Conservation (phyloP, 1,139 yeast genomes). For the Geotrichum australiense region DNA sequence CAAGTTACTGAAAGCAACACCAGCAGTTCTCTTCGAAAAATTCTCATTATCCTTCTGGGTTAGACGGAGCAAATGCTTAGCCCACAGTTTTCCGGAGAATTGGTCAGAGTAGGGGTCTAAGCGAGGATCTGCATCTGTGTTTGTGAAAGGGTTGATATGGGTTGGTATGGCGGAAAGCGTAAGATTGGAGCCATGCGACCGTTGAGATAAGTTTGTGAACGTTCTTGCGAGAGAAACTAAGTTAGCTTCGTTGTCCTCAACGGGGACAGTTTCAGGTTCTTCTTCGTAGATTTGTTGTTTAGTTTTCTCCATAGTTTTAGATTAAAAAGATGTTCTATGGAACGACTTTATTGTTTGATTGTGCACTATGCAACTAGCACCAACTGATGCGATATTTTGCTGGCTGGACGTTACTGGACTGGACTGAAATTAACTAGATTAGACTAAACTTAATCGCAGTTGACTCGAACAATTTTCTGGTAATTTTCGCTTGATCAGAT, state of each 20-base stretch:
- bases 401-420: too few species aligned
- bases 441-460: too few species aligned
- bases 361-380: too few species aligned
- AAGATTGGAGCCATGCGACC: background rate
- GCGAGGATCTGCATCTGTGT: slow-evolving; percentile 9
- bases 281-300: background rate
- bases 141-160: slow-evolving; percentile 15
- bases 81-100: slow-evolving; percentile 65
- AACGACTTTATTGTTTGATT: too few species aligned
- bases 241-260: too few species aligned
- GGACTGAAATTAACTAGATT: too few species aligned
- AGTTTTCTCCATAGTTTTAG: background rate
- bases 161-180: slow-evolving; percentile 12
- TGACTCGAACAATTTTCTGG: too few species aligned
- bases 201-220: slow-evolving; percentile 9
- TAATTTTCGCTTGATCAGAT: too few species aligned
- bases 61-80: slow-evolving; percentile 56
- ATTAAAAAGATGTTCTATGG: too few species aligned
- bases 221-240: slow-evolving; percentile 13
- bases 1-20: slow-evolving; percentile 61
- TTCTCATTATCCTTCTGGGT: slow-evolving; percentile 53
- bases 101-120: slow-evolving; percentile 50
- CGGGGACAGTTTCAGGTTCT: background rate
- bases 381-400: too few species aligned
- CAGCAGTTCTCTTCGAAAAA: slow-evolving; percentile 46